phyloP scores from a whole-genome alignment of 2,329 filamentous ascomycete species.

The Ophiocordyceps unilateralis region DNA sequence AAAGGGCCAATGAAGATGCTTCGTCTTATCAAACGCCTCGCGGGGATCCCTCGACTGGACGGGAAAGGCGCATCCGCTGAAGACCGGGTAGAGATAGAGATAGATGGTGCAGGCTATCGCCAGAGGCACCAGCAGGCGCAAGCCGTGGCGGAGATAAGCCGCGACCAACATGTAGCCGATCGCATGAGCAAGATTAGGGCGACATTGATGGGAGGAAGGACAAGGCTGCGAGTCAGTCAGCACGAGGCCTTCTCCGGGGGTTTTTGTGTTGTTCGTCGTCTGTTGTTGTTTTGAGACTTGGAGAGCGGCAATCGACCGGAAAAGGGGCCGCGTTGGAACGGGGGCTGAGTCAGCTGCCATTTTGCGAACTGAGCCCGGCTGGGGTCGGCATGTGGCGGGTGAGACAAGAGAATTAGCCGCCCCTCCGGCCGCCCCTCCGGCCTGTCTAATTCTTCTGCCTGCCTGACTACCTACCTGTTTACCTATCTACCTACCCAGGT shows the following conservation, averaged over 20 bases:
- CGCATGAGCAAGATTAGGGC: slow-evolving; percentile 12
- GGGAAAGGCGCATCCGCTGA: slow-evolving; percentile 69
- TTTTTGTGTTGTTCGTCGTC: background rate
- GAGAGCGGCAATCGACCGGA: background rate
- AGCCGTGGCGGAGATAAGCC: slow-evolving; percentile 36
- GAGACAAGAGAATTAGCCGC: background rate
- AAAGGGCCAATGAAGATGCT: slow-evolving; percentile 24
- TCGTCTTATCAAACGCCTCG: slow-evolving; percentile 18
- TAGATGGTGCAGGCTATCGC: slow-evolving; percentile 56
- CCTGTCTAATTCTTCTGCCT: too few relatives aligned
- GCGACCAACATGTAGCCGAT: slow-evolving; percentile 33
- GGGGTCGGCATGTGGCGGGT: background rate
- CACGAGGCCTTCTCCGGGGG: background rate
- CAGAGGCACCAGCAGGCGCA: slow-evolving; percentile 39
- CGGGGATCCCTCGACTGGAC: slow-evolving; percentile 19
- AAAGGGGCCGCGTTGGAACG: background rate
- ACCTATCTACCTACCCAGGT: background rate
- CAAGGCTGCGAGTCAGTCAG: background rate
- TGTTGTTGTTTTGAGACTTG: background rate
- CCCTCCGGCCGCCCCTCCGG: too few relatives aligned
- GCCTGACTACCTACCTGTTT: too few relatives aligned
- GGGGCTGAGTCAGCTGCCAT: background rate
- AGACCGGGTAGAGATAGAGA: slow-evolving; percentile 74
- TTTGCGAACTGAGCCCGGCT: background rate
- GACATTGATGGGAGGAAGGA: background rate